Evolutionary conservation across 139 green algal species (phyloP).

Genomic region (Tetraselmis chui): DNA sequence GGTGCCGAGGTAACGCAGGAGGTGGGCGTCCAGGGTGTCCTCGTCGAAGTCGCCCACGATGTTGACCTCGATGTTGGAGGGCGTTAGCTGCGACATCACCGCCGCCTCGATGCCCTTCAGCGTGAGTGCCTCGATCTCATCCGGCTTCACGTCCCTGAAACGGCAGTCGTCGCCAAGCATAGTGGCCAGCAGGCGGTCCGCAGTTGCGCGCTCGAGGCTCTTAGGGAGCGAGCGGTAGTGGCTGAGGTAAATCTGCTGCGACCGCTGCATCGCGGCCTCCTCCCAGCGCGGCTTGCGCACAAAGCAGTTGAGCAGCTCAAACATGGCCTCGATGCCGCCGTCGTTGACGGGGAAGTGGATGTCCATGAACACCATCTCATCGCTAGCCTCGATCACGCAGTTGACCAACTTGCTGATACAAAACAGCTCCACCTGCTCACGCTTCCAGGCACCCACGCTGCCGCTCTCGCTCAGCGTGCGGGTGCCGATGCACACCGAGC

Average conservation of each 20-base stretch:
- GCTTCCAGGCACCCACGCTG: slow-evolving; percentile 65
- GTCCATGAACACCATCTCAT: slow-evolving; percentile 94
- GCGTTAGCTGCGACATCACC: slow-evolving; percentile 60
- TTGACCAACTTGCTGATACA: slow-evolving; percentile 92
- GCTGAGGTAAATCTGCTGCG: slow-evolving; percentile 73
- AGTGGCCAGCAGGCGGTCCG: slow-evolving; percentile 65
- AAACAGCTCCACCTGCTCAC: slow-evolving; percentile 91
- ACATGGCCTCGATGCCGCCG: slow-evolving; percentile 15
- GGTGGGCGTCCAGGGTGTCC: slow-evolving; percentile 57
- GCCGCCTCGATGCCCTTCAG: slow-evolving; percentile 60
- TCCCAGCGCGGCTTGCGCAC: slow-evolving; percentile 57
- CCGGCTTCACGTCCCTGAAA: slow-evolving; percentile 71
- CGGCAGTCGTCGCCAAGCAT: slow-evolving; percentile 76
- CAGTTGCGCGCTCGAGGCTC: slow-evolving; percentile 79
- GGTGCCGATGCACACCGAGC: slow-evolving; percentile 61
- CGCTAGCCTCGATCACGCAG: slow-evolving; percentile 87
- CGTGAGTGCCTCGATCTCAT: slow-evolving; percentile 79
- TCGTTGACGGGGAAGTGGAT: slow-evolving; percentile 73
- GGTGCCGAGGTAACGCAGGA: slow-evolving; percentile 69
- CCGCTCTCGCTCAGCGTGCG: slow-evolving; percentile 77
- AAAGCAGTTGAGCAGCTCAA: slow-evolving; percentile 57
- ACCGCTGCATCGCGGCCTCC: slow-evolving; percentile 54
- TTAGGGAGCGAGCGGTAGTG: slow-evolving; percentile 69
- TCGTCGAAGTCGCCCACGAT: slow-evolving; percentile 91
- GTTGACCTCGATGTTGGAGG: slow-evolving; percentile 61